Conservation (phyloP, 202 grass and related monocot species). For the Setaria italica region DNA sequence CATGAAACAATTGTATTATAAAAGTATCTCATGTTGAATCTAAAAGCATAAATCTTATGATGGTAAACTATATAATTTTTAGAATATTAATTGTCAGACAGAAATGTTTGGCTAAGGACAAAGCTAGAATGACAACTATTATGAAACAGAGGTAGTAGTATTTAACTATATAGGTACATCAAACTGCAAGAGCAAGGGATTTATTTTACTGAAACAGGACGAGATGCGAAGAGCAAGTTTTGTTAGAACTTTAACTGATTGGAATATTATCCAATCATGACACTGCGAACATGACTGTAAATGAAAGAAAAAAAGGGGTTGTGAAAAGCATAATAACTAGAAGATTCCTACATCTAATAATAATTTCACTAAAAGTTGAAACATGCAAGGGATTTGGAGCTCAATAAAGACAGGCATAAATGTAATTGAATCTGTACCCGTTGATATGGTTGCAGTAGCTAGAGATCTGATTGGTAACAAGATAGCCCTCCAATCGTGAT, state of each 20-base stretch:
- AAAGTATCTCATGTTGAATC: too few species aligned
- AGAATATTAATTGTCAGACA: too few species aligned
- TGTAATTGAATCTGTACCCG: conserved; percentile 55
- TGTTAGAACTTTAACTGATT: not conserved
- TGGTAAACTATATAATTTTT: too few species aligned
- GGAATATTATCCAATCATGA: not conserved
- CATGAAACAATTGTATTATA: too few species aligned
- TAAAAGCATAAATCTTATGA: too few species aligned
- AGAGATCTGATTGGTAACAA: conserved; percentile 96
- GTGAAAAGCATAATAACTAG: not conserved
- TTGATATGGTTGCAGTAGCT: conserved; percentile 99
- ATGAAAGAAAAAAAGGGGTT: not conserved
- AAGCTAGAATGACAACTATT: too few species aligned
- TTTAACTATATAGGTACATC: not conserved
- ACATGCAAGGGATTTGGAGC: not conserved
- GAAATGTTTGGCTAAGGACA: too few species aligned
- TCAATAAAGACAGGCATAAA: not conserved
- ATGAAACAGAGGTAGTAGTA: too few species aligned
- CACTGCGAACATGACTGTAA: not conserved
- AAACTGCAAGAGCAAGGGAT: not conserved
- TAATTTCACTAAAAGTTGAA: not conserved
- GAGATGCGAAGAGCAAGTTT: not conserved
- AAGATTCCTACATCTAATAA: not conserved
- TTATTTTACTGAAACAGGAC: not conserved
- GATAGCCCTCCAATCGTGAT: conserved; percentile 90